These are phyloP conservation scores for Citrus mangshanensis DNA, from an alignment of 345 rosid species.

Conservation along the genomic window DNA sequence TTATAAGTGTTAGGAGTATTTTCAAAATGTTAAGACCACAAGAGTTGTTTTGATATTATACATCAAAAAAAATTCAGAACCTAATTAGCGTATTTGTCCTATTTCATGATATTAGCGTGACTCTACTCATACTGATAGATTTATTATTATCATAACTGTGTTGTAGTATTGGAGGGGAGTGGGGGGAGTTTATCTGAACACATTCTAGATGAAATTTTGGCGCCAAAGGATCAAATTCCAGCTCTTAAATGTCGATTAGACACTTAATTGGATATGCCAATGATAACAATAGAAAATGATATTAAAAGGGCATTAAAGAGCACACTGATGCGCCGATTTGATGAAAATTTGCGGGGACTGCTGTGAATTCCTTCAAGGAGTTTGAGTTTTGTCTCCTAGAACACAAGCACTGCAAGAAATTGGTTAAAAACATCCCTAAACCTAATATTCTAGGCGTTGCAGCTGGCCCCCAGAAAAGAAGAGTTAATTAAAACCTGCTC, in stretches of 20 bases:
- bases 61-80: too few relatives aligned
- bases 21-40: too few relatives aligned
- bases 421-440: conserved; percentile 12
- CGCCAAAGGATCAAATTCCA: background rate
- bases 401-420: conserved; percentile 10
- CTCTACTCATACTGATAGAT: too few relatives aligned
- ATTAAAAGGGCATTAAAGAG: background rate
- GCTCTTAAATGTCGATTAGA: background rate
- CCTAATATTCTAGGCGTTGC: conserved; percentile 5
- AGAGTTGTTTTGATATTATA: too few relatives aligned
- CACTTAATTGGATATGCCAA: background rate
- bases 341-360: background rate
- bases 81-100: too few relatives aligned
- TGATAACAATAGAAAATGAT: background rate
- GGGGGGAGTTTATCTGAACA: too few relatives aligned
- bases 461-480: background rate
- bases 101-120: too few relatives aligned
- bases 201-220: too few relatives aligned
- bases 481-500: background rate
- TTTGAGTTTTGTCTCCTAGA: conserved; percentile 30
- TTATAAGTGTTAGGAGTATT: too few relatives aligned
- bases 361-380: background rate
- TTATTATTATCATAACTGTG: too few relatives aligned
- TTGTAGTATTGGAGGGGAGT: too few relatives aligned
- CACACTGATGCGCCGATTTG: background rate